Conservation (phyloP, 768 basidiomycete species). For the Botryobasidium botryosum region DNA sequence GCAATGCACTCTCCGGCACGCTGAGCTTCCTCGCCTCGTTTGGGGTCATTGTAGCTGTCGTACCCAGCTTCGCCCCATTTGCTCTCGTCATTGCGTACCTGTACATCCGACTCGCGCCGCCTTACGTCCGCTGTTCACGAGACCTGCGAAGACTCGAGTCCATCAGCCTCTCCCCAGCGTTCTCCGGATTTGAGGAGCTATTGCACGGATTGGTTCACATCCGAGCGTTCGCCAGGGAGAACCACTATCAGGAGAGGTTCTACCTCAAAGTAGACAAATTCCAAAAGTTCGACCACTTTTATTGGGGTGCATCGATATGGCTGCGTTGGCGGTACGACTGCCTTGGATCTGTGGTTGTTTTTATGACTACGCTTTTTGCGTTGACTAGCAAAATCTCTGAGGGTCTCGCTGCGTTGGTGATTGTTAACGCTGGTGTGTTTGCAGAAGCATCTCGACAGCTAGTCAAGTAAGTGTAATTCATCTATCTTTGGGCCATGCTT, state of each 20-base stretch:
- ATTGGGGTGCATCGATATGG: constrained; percentile 49
- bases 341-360: constrained; percentile 54
- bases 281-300: constrained; percentile 54
- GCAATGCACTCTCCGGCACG: constrained; percentile 36
- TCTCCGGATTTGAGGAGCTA: constrained; percentile 57
- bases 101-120: constrained; percentile 44
- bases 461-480: constrained; percentile 27
- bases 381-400: constrained; percentile 37
- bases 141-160: constrained; percentile 54
- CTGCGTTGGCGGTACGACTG: constrained; percentile 61
- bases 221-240: constrained; percentile 56
- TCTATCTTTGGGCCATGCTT: constrained; percentile 4
- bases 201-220: constrained; percentile 49
- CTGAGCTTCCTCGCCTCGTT: constrained; percentile 49
- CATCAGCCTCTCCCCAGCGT: constrained; percentile 50
- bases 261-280: constrained; percentile 43
- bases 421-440: constrained; percentile 51
- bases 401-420: constrained; percentile 53
- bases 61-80: constrained; percentile 48
- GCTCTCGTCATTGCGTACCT: constrained; percentile 52
- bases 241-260: constrained; percentile 44
- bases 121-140: constrained; percentile 42
- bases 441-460: constrained; percentile 51
- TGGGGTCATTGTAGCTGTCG: constrained; percentile 40
- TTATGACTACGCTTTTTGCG: constrained; percentile 50